phyloP scores from a whole-genome alignment of 306 rosid genomes.

The Sindora glabra region DNA sequence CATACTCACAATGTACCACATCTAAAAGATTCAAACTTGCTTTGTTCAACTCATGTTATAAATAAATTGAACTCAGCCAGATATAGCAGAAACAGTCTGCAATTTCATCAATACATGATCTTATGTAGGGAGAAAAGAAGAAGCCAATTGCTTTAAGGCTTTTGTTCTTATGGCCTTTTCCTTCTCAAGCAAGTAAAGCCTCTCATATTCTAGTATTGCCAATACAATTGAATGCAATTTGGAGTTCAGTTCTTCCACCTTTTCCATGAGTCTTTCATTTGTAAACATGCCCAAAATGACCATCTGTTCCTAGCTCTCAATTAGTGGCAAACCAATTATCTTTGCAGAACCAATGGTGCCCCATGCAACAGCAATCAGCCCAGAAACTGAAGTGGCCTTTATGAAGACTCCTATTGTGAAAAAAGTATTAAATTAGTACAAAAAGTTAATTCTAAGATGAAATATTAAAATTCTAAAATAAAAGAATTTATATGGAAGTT shows the following conservation, averaged over 20 bases:
- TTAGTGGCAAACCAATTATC: slow-evolving; percentile 59
- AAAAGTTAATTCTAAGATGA: background rate
- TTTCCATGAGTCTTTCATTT: slow-evolving; percentile 65
- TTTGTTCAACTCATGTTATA: too few relatives aligned
- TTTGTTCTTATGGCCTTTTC: slow-evolving; percentile 47
- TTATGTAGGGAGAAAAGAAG: too few relatives aligned
- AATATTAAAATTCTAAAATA: too few relatives aligned
- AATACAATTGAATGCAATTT: slow-evolving; percentile 55
- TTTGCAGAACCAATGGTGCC: slow-evolving; percentile 75
- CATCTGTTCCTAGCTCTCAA: slow-evolving; percentile 59
- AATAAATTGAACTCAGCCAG: too few relatives aligned
- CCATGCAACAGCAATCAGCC: slow-evolving; percentile 88
- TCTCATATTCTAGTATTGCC: slow-evolving; percentile 71
- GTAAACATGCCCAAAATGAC: slow-evolving; percentile 66
- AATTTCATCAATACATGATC: too few relatives aligned
- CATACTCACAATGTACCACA: too few relatives aligned
- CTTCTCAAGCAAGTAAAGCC: slow-evolving; percentile 61
- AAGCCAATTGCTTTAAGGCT: slow-evolving; percentile 10
- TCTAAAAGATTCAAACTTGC: too few relatives aligned
- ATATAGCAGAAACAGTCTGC: too few relatives aligned
- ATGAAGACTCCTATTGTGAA: slow-evolving; percentile 54
- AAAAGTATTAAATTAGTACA: slow-evolving; percentile 9
- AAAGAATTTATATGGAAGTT: too few relatives aligned
- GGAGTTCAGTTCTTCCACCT: slow-evolving; percentile 61
- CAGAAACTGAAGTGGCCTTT: slow-evolving; percentile 68